Evolutionary conservation across 1,139 yeast species (phyloP).

Genomic region (Nadsonia commutata): DNA sequence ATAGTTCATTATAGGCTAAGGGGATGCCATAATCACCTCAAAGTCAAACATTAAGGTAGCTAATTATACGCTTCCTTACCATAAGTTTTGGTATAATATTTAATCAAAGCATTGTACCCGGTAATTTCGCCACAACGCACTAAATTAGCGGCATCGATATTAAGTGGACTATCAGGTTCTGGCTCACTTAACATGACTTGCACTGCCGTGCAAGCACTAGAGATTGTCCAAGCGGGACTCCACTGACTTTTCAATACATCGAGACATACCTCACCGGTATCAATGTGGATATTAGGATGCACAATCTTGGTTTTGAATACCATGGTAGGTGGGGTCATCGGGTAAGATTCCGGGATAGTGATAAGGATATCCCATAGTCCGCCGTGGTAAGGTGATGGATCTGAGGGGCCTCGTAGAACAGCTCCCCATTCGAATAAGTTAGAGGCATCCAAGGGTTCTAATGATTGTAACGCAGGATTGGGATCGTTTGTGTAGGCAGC

Average conservation of each 20-base stretch:
- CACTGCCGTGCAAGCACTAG: conserved; percentile 58
- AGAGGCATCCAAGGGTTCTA: conserved; percentile 35
- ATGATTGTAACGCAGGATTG: conserved; percentile 20
- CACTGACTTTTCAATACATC: conserved; percentile 59
- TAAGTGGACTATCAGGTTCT: conserved; percentile 75
- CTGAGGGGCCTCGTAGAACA: conserved; percentile 40
- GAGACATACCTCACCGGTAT: conserved; percentile 71
- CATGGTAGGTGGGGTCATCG: conserved; percentile 54
- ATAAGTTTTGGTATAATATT: conserved; percentile 38
- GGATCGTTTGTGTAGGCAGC: conserved; percentile 25
- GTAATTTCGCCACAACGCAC: conserved; percentile 39
- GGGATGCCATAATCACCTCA: too few relatives aligned
- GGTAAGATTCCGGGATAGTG: conserved; percentile 41
- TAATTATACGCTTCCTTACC: too few relatives aligned
- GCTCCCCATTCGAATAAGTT: conserved; percentile 48
- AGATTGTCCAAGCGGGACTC: conserved; percentile 84
- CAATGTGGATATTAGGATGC: conserved; percentile 61
- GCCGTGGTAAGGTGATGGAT: conserved; percentile 30
- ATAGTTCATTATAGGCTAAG: too few relatives aligned
- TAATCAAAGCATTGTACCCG: conserved; percentile 49
- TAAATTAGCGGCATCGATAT: conserved; percentile 74
- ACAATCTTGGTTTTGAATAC: conserved; percentile 41
- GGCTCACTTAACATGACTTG: conserved; percentile 57
- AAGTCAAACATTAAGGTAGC: too few relatives aligned
- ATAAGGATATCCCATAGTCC: conserved; percentile 48